Base-by-base conservation (phyloP, 1,284 basidiomycete genomes). In the Tilletia caries region DNA sequence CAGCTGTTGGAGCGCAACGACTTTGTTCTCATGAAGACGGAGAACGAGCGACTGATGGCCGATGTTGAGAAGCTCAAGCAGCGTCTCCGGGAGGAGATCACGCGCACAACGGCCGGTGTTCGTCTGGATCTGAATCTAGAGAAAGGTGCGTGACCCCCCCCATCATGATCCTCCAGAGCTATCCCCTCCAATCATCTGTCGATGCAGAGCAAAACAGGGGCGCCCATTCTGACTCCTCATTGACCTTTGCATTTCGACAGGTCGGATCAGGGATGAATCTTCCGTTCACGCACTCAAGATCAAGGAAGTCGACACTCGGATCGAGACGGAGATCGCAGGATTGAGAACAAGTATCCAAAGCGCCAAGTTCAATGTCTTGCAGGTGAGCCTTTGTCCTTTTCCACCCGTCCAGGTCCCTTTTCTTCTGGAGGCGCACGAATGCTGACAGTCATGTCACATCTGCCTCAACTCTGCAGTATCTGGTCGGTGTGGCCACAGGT, bases 1-100 rank as follows among this genome's bases (percentile, higher is more conserved):
- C 92, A 97, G 85, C 86, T 98, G 54, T 92, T 93, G 86, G 95
- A 97, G 86, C 95, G 95, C 87, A 98, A 98, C 80, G 95, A 99
- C 82, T 88, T 97, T 67, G 91, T 93, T 29, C 90, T 94, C 86
- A 91, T 98, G 86, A 96, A 95, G 85, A 90, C 92, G 54, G 93
- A 95, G 85, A 97, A 93, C 79, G 95, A 98, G 83, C 88, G 95
- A 25, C 87, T 99, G 23, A 87, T 92, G 79, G 88, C 89, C 41
- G 95, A 99, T 81, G 90, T 98, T 67, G 94, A 98, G 86, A 94
- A 94, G 85, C 87, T 99, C 69, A 98, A 98, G 86, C 94, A 96
- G 84, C 88, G 93, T 20, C 86, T 99, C 23, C 87, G 95, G 27
- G 94, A 96, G 83, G 84, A 84, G 67, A 83, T 97, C 71, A 92